These are phyloP conservation scores for Tylopilus sp. DNA, from an alignment of 1,284 basidiomycete genomes.

Conservation along the genomic window DNA sequence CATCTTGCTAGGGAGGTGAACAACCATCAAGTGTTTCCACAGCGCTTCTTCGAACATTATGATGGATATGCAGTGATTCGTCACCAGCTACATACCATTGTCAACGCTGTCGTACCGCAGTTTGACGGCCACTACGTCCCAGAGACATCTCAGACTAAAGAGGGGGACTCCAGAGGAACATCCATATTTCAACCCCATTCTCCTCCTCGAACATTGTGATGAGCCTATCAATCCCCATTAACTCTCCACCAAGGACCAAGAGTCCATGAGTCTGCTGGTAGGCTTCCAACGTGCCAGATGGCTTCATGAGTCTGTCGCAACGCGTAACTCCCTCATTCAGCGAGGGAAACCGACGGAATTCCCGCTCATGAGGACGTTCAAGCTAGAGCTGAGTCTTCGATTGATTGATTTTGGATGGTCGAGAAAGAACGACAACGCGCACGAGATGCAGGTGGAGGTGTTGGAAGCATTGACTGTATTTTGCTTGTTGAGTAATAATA, in stretches of 20 bases:
- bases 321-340: slow-evolving; percentile 38
- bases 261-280: slow-evolving; percentile 32
- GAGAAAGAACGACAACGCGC: slow-evolving; percentile 14
- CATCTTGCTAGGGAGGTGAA: slow-evolving; percentile 30
- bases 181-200: slow-evolving; percentile 27
- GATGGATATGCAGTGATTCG: slow-evolving; percentile 32
- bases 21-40: slow-evolving; percentile 31
- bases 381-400: slow-evolving; percentile 33
- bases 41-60: slow-evolving; percentile 35
- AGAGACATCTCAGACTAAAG: background rate
- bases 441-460: too few species aligned
- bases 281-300: slow-evolving; percentile 35
- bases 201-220: slow-evolving; percentile 41
- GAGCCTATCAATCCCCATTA: slow-evolving; percentile 19
- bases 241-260: slow-evolving; percentile 25
- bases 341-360: slow-evolving; percentile 33
- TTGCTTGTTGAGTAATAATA: too few species aligned
- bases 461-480: too few species aligned
- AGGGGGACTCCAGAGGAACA: slow-evolving; percentile 19
- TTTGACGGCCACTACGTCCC: slow-evolving; percentile 38
- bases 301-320: slow-evolving; percentile 36
- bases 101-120: slow-evolving; percentile 37
- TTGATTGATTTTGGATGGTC: slow-evolving; percentile 40
- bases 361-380: slow-evolving; percentile 23
- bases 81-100: slow-evolving; percentile 24